Evolutionary conservation across 2,329 filamentous ascomycete species (phyloP).

Genomic region (Penicillium sp.): DNA sequence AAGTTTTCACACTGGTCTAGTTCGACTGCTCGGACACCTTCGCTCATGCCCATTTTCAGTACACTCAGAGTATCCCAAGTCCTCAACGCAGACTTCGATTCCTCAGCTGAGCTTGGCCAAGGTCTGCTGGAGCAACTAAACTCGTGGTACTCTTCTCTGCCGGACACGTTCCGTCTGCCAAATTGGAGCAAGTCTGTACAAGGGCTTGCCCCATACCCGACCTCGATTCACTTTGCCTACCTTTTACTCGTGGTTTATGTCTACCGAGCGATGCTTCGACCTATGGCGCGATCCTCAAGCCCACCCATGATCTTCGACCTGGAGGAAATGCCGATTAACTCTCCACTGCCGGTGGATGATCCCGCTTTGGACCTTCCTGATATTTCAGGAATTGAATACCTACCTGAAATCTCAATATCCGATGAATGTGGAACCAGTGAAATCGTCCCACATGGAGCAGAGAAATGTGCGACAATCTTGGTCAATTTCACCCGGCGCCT

Average conservation of each 20-base stretch:
- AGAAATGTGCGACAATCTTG: slow-evolving; percentile 41
- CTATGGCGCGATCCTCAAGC: slow-evolving; percentile 35
- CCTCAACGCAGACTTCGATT: slow-evolving; percentile 36
- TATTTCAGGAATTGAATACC: slow-evolving; percentile 29
- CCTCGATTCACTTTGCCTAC: slow-evolving; percentile 43
- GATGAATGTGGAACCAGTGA: slow-evolving; percentile 31
- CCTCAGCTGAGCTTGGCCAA: slow-evolving; percentile 38
- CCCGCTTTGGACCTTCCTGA: slow-evolving; percentile 35
- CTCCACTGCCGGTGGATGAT: slow-evolving; percentile 27
- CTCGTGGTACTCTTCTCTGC: slow-evolving; percentile 40
- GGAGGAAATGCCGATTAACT: slow-evolving; percentile 34
- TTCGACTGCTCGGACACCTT: background rate
- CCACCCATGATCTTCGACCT: slow-evolving; percentile 38
- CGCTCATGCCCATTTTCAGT: slow-evolving; percentile 18
- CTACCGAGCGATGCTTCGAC: slow-evolving; percentile 44
- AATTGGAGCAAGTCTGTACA: slow-evolving; percentile 37
- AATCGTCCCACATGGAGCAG: slow-evolving; percentile 37
- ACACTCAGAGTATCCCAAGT: slow-evolving; percentile 40
- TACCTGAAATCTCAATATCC: slow-evolving; percentile 32
- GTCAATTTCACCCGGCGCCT: slow-evolving; percentile 38
- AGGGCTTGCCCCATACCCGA: slow-evolving; percentile 33
- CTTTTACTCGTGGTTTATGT: slow-evolving; percentile 44
- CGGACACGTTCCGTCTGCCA: slow-evolving; percentile 33
- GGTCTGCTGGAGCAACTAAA: slow-evolving; percentile 39
- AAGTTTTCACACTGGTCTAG: slow-evolving; percentile 14